These are phyloP conservation scores for Pluteus cervinus DNA, from an alignment of 768 basidiomycete genomes.

Conservation along the genomic window DNA sequence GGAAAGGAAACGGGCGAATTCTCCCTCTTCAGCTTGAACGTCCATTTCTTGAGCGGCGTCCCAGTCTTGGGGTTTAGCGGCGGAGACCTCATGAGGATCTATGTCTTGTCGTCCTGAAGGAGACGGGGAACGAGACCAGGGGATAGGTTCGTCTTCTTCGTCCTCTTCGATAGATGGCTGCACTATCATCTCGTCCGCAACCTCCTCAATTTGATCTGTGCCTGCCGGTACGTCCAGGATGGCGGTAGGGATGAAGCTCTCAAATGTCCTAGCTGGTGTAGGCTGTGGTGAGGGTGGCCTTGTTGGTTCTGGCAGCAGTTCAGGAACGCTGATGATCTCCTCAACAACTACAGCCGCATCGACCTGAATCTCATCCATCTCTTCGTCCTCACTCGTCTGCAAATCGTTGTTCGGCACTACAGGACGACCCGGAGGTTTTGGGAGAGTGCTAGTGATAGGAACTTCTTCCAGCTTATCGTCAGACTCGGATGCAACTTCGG, in stretches of 20 bases:
- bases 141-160: slow-evolving; percentile 15
- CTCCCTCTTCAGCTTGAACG: slow-evolving; percentile 70
- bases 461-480: slow-evolving; percentile 33
- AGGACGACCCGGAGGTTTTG: too few species aligned
- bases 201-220: too few species aligned
- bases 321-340: too few species aligned
- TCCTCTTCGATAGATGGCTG: slow-evolving; percentile 4
- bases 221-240: too few species aligned
- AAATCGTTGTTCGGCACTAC: too few species aligned
- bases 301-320: too few species aligned
- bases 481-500: slow-evolving; percentile 13
- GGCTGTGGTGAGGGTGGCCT: too few species aligned
- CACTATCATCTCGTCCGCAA: slow-evolving; percentile 3
- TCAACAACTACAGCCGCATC: too few species aligned
- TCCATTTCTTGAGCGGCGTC: slow-evolving; percentile 89
- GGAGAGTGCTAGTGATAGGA: too few species aligned
- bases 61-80: slow-evolving; percentile 41
- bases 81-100: too few species aligned
- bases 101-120: slow-evolving; percentile 19
- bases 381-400: slow-evolving; percentile 25
- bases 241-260: too few species aligned
- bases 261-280: too few species aligned
- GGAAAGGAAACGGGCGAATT: slow-evolving; percentile 89
- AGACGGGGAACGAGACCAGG: slow-evolving; percentile 30
- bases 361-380: slow-evolving; percentile 46